Evolutionary conservation across 2,329 filamentous ascomycete species (phyloP).

Genomic region (Bipolaris bicolor): DNA sequence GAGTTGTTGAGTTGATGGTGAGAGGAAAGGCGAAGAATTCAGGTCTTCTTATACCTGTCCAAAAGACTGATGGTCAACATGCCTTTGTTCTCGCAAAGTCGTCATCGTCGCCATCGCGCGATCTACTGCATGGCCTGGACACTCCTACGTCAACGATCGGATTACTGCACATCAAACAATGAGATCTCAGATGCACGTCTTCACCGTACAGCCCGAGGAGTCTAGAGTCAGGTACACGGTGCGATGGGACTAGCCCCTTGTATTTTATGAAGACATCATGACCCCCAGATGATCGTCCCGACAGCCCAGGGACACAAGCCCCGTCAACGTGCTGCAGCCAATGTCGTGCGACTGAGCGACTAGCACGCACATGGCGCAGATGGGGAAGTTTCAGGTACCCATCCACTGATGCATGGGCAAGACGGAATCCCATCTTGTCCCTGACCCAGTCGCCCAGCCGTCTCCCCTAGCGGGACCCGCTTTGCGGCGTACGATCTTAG

Average conservation of each 20-base stretch:
- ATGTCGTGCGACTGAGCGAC: not conserved
- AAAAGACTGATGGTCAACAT: not conserved
- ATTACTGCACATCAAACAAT: not conserved
- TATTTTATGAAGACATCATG: constrained; percentile 7
- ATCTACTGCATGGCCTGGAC: not conserved
- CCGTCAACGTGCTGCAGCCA: not conserved
- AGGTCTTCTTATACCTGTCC: constrained; percentile 8
- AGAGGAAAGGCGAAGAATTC: not conserved
- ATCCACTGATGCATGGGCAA: constrained; percentile 1
- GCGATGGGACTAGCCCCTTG: constrained; percentile 6
- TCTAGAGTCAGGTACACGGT: not conserved
- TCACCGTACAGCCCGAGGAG: not conserved
- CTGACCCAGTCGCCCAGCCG: not conserved
- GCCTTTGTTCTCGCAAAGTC: not conserved
- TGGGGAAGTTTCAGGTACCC: constrained; percentile 11
- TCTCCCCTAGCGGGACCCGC: not conserved
- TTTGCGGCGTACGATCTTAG: constrained; percentile 2
- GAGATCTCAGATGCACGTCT: not conserved
- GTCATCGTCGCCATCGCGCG: constrained; percentile 2
- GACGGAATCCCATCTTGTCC: constrained; percentile 6
- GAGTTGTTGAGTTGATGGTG: constrained; percentile 2
- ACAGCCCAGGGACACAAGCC: not conserved
- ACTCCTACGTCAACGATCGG: constrained; percentile 19
- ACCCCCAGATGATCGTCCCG: not conserved
- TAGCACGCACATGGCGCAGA: constrained; percentile 1